A percentile compares a stretch with the other conserved stretches of the same genome.
Conservation (phyloP, 768 basidiomycete species). For the Asterophora parasitica region DNA sequence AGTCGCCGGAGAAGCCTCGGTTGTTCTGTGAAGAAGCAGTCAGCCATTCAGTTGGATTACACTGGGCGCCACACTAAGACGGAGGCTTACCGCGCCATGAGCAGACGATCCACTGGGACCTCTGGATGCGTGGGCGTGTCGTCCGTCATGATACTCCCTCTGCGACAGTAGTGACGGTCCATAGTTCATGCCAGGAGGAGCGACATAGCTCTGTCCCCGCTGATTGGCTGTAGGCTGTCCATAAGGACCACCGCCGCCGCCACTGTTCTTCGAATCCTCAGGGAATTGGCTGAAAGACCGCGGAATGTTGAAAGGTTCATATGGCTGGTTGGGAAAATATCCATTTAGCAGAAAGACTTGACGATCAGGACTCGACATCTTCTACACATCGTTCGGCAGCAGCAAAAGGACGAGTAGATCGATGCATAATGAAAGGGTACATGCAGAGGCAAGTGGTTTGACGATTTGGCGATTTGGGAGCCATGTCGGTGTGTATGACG, state of each 20-base stretch:
- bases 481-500: constrained; percentile 3
- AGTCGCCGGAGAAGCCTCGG: constrained; percentile 5
- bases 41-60: background rate
- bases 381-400: background rate
- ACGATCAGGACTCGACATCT: constrained; percentile 12
- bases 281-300: constrained; percentile 14
- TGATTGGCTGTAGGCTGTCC: constrained; percentile 8
- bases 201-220: background rate
- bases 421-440: background rate
- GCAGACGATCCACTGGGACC: background rate
- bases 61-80: constrained; percentile 11
- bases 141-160: background rate
- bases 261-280: constrained; percentile 15
- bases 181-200: background rate
- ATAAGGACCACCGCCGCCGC: constrained; percentile 11
- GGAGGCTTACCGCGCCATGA: constrained; percentile 2
- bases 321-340: constrained; percentile 1
- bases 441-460: no score
- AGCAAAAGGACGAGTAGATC: background rate
- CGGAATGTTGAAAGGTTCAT: constrained; percentile 11
- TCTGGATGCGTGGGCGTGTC: background rate
- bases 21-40: background rate
- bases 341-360: constrained; percentile 9
- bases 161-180: background rate
- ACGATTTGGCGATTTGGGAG: constrained; percentile 9